Base-by-base conservation (phyloP, 1,284 basidiomycete genomes). In the Cerioporus squamosus region DNA sequence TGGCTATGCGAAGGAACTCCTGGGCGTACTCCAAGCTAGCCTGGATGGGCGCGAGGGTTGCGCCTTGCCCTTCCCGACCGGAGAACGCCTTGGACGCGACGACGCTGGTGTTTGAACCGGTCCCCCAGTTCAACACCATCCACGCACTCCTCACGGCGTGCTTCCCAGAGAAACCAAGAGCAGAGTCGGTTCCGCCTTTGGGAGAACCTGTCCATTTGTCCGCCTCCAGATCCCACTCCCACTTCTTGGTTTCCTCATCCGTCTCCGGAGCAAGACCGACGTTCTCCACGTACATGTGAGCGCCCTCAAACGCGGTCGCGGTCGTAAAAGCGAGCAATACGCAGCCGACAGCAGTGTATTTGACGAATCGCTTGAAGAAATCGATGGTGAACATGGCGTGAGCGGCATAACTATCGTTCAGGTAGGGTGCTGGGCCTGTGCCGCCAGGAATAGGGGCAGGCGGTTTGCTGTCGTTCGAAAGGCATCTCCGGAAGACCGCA, bases 41-140 rank as follows among this genome's bases (percentile, higher is more conserved):
- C 53, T 88, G 82, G 42, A 86, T 71, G 57, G 81, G 73, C 48
- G 77, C 76, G 57, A 82, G 70, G 14, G 74, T 73, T 31, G 72
- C 69, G 20, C 75, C 73, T n/a, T 70, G 63, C 14, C 73, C 68
- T 17, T 74, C 74, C 31, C 70, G 72, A 22, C 72, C 73, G 22
- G 72, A 72, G 47, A 73, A 70, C 20, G 76, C 70, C 53, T 75
- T 75, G 18, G 80, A 74, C 24, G 72, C 70, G 39, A 81, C 72
- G 33, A 78, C 73, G 47, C 72, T 74, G 10, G 72, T 70, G 23
- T 65, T 70, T 15, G 78, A 75, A 8, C 86, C 86, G 9, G 81
- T 79, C 7, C 87, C 88, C 87, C 88, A 91, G 65, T 90, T 79
- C 65, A 87, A 82, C 5, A 86, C 84, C 73, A 90, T 87, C 91